phyloP scores from a whole-genome alignment of 345 rosid species.

The Nasturtium officinale region DNA sequence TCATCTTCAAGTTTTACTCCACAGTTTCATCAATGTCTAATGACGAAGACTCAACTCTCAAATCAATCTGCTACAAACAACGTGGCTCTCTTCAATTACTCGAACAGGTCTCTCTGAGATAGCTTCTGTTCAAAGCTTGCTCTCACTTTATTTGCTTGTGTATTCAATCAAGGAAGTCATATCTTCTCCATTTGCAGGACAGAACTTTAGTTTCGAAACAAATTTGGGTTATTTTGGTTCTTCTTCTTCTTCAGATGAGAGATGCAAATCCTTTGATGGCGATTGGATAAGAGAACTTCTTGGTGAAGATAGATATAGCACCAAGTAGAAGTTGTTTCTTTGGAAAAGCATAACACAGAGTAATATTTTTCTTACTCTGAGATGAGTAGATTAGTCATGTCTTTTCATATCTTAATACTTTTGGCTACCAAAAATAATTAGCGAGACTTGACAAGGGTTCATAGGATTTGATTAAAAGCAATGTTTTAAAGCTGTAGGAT shows the following conservation, averaged over 20 bases:
- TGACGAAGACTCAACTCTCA: too few species aligned
- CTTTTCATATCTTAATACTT: not conserved
- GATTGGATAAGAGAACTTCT: constrained; percentile 47
- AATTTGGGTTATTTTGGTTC: constrained; percentile 13
- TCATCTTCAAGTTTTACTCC: too few species aligned
- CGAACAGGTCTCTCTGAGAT: too few species aligned
- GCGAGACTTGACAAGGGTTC: not conserved
- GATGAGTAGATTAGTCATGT: constrained; percentile 21
- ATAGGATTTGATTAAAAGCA: not conserved
- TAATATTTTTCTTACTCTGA: not conserved
- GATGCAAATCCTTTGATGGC: constrained; percentile 20
- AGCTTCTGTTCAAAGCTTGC: too few species aligned
- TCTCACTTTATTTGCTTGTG: not conserved
- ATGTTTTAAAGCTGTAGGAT: not conserved
- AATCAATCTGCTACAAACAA: too few species aligned
- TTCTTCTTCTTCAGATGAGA: constrained; percentile 13
- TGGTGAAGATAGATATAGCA: constrained; percentile 35
- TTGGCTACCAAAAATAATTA: constrained; percentile 21
- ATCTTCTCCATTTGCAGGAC: constrained; percentile 35
- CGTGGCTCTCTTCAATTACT: too few species aligned
- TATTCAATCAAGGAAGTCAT: constrained; percentile 1
- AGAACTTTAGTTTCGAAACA: constrained; percentile 19
- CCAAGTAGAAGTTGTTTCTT: constrained; percentile 21
- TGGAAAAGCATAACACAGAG: not conserved
- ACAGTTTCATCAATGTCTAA: too few species aligned